These are phyloP conservation scores for Nothopassalora personata DNA, from an alignment of 2,329 filamentous ascomycete genomes.

Conservation along the genomic window DNA sequence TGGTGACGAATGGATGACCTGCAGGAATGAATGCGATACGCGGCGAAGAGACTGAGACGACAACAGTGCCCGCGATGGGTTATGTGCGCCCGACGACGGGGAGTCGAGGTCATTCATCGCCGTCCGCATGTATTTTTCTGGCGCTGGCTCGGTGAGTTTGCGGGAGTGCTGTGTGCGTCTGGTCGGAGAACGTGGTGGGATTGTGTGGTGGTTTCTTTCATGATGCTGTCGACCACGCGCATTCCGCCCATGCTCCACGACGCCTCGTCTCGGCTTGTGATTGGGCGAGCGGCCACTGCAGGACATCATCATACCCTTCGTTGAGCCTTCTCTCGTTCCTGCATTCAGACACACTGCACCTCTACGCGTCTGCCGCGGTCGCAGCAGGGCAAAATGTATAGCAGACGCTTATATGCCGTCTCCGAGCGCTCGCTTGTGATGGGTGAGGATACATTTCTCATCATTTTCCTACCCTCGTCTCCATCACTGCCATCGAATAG, in stretches of 20 bases:
- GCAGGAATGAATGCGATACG: neutral
- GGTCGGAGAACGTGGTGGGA: conserved; percentile 8
- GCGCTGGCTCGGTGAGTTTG: neutral
- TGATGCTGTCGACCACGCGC: neutral
- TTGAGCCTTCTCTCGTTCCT: neutral
- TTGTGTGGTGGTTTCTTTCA: neutral
- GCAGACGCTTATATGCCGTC: neutral
- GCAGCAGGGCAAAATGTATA: neutral
- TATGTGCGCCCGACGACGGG: neutral
- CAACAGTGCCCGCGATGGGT: neutral
- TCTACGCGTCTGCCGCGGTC: neutral
- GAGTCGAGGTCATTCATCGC: neutral
- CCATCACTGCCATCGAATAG: neutral
- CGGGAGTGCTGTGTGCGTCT: conserved; percentile 2
- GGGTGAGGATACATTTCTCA: neutral
- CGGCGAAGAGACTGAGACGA: neutral
- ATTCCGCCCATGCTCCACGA: neutral
- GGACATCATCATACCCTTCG: neutral
- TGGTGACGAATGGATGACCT: neutral
- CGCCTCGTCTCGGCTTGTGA: neutral
- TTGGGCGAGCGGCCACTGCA: neutral
- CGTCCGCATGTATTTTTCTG: neutral
- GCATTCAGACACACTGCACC: neutral
- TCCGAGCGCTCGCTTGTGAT: neutral
- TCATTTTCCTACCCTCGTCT: neutral